Conservation (phyloP, 805 yeast genomes). For the Torulaspora maleeae region DNA sequence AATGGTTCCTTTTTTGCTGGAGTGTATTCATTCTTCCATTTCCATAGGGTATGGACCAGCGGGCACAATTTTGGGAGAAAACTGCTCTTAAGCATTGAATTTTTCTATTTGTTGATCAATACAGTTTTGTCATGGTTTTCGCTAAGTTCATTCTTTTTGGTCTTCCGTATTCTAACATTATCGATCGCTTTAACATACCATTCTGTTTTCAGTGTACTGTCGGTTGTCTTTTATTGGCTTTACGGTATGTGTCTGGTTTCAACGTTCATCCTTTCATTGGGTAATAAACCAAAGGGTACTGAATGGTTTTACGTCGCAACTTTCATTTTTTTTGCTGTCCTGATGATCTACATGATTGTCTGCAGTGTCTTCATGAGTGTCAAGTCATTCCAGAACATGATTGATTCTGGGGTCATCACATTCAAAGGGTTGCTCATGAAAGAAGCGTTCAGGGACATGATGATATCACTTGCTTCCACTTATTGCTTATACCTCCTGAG, state of each 20-base stretch:
- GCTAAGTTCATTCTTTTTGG: constrained; percentile 81
- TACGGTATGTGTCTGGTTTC: constrained; percentile 76
- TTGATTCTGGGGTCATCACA: constrained; percentile 33
- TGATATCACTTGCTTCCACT: constrained; percentile 82
- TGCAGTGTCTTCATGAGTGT: constrained; percentile 81
- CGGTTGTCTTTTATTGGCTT: constrained; percentile 79
- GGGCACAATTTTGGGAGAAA: constrained; percentile 69
- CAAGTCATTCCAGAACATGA: constrained; percentile 54
- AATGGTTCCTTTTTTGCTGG: constrained; percentile 97
- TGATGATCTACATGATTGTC: constrained; percentile 86
- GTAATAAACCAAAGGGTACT: constrained; percentile 92
- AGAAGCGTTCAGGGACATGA: constrained; percentile 74
- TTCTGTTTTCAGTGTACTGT: constrained; percentile 68
- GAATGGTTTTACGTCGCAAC: constrained; percentile 69
- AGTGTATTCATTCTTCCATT: constrained; percentile 76
- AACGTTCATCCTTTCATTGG: constrained; percentile 85
- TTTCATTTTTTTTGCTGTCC: constrained; percentile 73
- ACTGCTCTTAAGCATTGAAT: constrained; percentile 68
- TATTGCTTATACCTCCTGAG: constrained; percentile 75
- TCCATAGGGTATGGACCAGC: constrained; percentile 70
- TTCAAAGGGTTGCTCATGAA: constrained; percentile 53
- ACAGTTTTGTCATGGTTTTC: constrained; percentile 90
- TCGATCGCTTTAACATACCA: constrained; percentile 56
- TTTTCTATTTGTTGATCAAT: constrained; percentile 68
- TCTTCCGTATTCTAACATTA: constrained; percentile 79